A percentile compares a stretch with the other conserved stretches of the same genome.
Conservation (phyloP, 2,329 filamentous ascomycete genomes). For the Penicillium sp. region DNA sequence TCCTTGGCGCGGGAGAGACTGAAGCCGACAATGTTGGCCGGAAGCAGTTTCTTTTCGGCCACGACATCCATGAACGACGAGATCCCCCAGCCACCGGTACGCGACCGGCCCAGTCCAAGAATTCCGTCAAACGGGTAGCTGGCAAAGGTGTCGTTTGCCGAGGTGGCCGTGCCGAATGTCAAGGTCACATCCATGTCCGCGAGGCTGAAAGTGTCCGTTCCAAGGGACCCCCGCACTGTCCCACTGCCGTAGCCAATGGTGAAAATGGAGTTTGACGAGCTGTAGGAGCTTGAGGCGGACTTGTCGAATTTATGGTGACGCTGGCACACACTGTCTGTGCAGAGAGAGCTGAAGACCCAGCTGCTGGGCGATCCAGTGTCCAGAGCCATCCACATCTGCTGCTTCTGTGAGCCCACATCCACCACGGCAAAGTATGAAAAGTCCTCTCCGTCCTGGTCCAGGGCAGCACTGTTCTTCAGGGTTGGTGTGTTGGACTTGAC, state of each 20-base stretch:
- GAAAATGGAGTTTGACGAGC: slow-evolving; percentile 47
- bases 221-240: slow-evolving; percentile 60
- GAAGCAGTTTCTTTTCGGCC: slow-evolving; percentile 50
- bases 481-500: slow-evolving; percentile 35
- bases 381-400: slow-evolving; percentile 49
- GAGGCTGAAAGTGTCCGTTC: slow-evolving; percentile 61
- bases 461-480: slow-evolving; percentile 43
- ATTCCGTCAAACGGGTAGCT: slow-evolving; percentile 85
- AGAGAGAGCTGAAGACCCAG: slow-evolving; percentile 74
- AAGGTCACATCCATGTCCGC: slow-evolving; percentile 60
- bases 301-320: slow-evolving; percentile 65
- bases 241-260: slow-evolving; percentile 72
- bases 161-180: slow-evolving; percentile 65
- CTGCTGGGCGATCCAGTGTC: slow-evolving; percentile 59
- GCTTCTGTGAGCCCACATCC: slow-evolving; percentile 44
- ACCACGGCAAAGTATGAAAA: slow-evolving; percentile 50
- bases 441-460: slow-evolving; percentile 51
- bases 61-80: slow-evolving; percentile 65
- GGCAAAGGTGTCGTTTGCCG: slow-evolving; percentile 66
- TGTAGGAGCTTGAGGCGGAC: slow-evolving; percentile 59
- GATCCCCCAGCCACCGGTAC: slow-evolving; percentile 44
- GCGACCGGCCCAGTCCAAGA: slow-evolving; percentile 64
- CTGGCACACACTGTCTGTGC: slow-evolving; percentile 59
- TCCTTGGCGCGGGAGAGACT: slow-evolving; percentile 63
- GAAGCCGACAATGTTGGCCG: slow-evolving; percentile 64